These are phyloP conservation scores for Pneumocystis canis DNA, from an alignment of 1,139 yeast species.

Conservation along the genomic window DNA sequence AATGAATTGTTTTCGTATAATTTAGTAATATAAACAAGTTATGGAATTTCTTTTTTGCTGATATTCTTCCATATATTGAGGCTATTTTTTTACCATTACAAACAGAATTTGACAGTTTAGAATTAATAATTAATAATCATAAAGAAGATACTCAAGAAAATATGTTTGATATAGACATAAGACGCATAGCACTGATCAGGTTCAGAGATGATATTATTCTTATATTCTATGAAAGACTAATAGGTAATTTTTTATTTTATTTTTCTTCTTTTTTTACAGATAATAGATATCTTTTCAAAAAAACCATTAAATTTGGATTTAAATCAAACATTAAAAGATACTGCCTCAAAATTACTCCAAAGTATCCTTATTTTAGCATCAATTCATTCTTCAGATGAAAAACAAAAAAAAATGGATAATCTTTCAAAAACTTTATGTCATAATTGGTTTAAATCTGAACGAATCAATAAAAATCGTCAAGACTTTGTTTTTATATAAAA, in stretches of 20 bases:
- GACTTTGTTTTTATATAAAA: conserved; percentile 3
- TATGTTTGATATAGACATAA: conserved; percentile 19
- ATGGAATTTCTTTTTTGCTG: conserved; percentile 44
- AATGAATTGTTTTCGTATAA: background rate
- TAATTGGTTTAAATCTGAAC: conserved; percentile 7
- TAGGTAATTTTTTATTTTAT: conserved; percentile 38
- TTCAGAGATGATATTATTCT: conserved; percentile 26
- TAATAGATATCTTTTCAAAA: conserved; percentile 7
- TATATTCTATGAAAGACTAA: conserved; percentile 31
- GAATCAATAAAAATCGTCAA: conserved; percentile 9
- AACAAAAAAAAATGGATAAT: conserved; percentile 39
- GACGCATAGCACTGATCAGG: conserved; percentile 22
- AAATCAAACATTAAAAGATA: conserved; percentile 19
- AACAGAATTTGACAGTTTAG: conserved; percentile 32
- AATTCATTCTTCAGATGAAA: conserved; percentile 37
- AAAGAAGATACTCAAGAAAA: background rate
- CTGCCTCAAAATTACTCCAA: conserved; percentile 33
- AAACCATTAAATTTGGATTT: conserved; percentile 4
- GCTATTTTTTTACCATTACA: conserved; percentile 50
- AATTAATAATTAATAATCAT: conserved; percentile 14
- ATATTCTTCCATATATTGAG: conserved; percentile 41
- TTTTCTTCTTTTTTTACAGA: conserved; percentile 25
- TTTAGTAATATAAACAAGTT: background rate
- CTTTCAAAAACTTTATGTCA: conserved; percentile 17
- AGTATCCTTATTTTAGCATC: conserved; percentile 42